Evolutionary conservation across 768 basidiomycete genomes (phyloP), one percentile per base, ranked within the genome.

Genomic region (Glaciozyma martinii): DNA sequence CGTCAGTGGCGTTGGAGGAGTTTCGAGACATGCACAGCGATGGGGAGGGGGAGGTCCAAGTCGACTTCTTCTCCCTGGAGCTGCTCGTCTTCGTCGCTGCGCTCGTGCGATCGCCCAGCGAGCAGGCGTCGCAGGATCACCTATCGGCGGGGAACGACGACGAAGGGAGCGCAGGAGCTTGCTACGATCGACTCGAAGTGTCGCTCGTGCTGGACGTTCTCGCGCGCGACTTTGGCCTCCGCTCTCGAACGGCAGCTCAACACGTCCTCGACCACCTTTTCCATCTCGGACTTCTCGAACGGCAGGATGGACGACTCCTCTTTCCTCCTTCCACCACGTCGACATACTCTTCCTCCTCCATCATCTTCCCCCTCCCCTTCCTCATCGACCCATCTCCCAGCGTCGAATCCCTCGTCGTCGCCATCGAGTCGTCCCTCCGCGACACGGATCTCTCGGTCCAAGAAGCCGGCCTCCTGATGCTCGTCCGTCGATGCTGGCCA

Each of bases 361-460:
- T 78, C 40, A 77, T 76, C 13, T 89, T 89, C 70, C 85, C 84
- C 1, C 75, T 90, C 25, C 87, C 89, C 1, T 75, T 86, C 15
- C 82, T 85, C 0, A 80, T 89, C 49, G 89, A 90, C 68, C 76
- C 85, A 18, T 86, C 88, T 1, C 79, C 80, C 23, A 83, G 85
- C 54, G 87, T 90, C 10, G 88, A 90, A 71, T 82, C 80, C 0
- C 78, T 91, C 33, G 82, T 89, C 25, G 80, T 83, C 10, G 80
- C 86, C 7, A 82, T 89, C 32, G 88, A 89, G 73, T 81, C 82
- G 7, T 86, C 84, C 70, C 78, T 91, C 29, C 78, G 79, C 8
- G 86, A 89, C 71, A 73, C 88, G 30, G 84, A 89, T 74, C 77
- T 91, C 33, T 82, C 85, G 5, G 79, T 85, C 32, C 88, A 89